Percentiles rank a stretch among this genome's conserved stretches.
Conservation (phyloP, 208 protist species). For the Wallacemonas collosoma region DNA sequence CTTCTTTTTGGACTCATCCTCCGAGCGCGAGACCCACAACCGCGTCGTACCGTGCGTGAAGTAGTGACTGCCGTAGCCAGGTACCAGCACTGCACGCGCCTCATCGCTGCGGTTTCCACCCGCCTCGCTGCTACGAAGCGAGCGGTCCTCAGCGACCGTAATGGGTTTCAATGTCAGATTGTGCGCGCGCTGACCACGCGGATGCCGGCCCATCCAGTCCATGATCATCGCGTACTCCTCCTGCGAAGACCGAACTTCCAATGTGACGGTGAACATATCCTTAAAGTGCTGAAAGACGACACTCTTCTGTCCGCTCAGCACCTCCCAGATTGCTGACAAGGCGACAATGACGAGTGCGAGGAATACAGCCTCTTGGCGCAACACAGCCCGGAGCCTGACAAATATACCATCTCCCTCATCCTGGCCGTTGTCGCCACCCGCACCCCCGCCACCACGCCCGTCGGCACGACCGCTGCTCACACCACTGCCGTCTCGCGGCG, state of each 20-base stretch:
- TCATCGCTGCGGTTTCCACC: slow-evolving; percentile 15
- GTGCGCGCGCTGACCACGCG: slow-evolving; percentile 45
- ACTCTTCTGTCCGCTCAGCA: slow-evolving; percentile 52
- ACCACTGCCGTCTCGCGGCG: too few species aligned
- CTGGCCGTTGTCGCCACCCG: not conserved
- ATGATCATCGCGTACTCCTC: slow-evolving; percentile 89
- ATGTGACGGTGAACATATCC: slow-evolving; percentile 62
- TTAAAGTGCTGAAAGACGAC: slow-evolving; percentile 43
- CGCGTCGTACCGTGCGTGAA: slow-evolving; percentile 56
- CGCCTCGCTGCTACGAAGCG: not conserved
- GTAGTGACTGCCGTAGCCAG: slow-evolving; percentile 83
- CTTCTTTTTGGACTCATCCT: slow-evolving; percentile 74
- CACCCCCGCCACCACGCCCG: not conserved
- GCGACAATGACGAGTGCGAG: slow-evolving; percentile 66
- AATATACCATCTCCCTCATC: slow-evolving; percentile 1
- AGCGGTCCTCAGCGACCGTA: slow-evolving; percentile 53
- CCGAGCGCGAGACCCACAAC: slow-evolving; percentile 70
- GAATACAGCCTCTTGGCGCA: slow-evolving; percentile 42
- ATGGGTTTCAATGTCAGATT: slow-evolving; percentile 80
- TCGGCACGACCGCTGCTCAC: too few species aligned
- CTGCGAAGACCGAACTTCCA: slow-evolving; percentile 88
- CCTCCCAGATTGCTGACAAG: slow-evolving; percentile 74
- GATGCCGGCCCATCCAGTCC: slow-evolving; percentile 88
- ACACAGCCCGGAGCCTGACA: not conserved
- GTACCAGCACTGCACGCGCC: slow-evolving; percentile 51